These are phyloP conservation scores for Ilyonectria sp. DNA, from an alignment of 2,329 filamentous ascomycete genomes.

Conservation along the genomic window DNA sequence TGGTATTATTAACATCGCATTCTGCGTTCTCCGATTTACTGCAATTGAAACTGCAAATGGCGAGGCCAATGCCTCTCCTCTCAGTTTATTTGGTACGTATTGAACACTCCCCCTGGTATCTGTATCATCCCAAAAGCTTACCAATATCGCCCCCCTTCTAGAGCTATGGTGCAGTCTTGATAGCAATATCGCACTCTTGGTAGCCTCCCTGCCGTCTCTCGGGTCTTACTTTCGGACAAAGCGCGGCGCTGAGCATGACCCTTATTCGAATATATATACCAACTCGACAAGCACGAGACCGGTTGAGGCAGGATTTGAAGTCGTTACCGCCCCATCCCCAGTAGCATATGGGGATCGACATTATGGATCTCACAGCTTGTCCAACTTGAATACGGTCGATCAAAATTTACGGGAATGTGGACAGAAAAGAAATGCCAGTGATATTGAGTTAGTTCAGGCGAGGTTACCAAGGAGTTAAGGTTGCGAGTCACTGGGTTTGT, in stretches of 20 bases:
- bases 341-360: neutral
- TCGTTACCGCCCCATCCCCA: neutral
- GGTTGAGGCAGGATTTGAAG: neutral
- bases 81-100: neutral
- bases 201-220: conserved; percentile 37
- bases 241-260: neutral
- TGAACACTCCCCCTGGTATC: neutral
- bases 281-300: neutral
- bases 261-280: neutral
- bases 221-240: conserved; percentile 37
- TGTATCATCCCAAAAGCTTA: neutral
- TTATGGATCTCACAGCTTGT: neutral
- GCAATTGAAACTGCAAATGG: neutral
- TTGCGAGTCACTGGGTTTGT: too few species aligned
- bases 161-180: conserved; percentile 35
- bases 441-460: neutral
- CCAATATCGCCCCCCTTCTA: neutral
- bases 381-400: neutral
- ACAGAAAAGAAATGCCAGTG: neutral
- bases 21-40: neutral
- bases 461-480: too few species aligned
- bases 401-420: neutral
- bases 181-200: conserved; percentile 33
- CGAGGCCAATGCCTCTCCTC: neutral
- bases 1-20: neutral